Base-by-base conservation (phyloP, 257 asterid species). In the Solanum lycopersicoides region DNA sequence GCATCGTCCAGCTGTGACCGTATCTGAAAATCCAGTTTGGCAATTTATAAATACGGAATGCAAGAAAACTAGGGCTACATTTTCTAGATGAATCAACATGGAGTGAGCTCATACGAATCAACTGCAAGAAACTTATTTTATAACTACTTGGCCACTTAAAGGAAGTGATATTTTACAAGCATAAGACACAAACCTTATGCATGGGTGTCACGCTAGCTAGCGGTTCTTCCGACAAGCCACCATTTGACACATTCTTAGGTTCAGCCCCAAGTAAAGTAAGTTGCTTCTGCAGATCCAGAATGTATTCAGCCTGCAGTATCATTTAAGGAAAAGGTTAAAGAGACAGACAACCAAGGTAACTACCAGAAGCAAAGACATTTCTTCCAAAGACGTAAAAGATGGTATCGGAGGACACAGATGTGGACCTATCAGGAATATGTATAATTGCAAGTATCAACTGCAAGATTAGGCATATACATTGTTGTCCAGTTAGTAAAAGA, bases 221-320 rank as follows among this genome's bases (percentile, higher is more conserved):
- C 86, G 93, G 96, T 86, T 93, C 98, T 86, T 96, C 97, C n/a
- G 95, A 89, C 87, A 93, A 86, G 87, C 93, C 89, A 82, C 95
- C 98, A 85, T 94, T 93, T 88, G 91, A 90, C 83, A 93, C 97
- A 89, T 87, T 94, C 87, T 93, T 88, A 39, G 96, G 94, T 92
- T 93, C 99, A 75, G 89, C 89, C 34, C 98, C 94, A 86, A 95
- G 94, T 86, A 97, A 92, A 39, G 95, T 92, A 86, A 97, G 95
- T 92, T 94, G 99, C 95, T 93, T 97, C 89, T 97, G 98, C 93
- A 97, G 93, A 89, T 97, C 99, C 91, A 95, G 87, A 91, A 97
- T 94, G 89, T 93, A 91, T 88, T 95, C 99, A 37, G 99, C 99
- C 99, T 97, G 96, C 88, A 86, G 85, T 50, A 88, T 41, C 86